Evolutionary conservation across 2,329 filamentous ascomycete genomes (phyloP), one percentile per base, ranked within the genome.

Genomic region (Aspergillus chevalieri): DNA sequence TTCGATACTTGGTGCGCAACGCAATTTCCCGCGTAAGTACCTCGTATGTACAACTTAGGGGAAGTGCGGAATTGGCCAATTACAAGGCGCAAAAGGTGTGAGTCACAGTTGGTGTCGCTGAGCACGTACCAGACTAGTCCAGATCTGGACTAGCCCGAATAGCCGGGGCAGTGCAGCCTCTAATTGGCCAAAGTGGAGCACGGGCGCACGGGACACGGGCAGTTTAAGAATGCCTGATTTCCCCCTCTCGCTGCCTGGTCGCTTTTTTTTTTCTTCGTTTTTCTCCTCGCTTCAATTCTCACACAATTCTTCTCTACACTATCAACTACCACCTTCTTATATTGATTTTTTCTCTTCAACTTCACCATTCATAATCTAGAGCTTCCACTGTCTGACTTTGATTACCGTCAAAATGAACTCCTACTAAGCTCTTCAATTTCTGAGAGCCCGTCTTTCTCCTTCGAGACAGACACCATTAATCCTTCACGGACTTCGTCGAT

Each of bases 381-480:
- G 30, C 17, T n/a, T 24, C 52, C 54, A 47, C 43, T 56, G 3
- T 10, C 51, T 59, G 53, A 60, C 51, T 47, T 55, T 57, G 48
- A 57, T 45, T 48, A 50, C 54, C 47, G 51, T 41, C 65, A 68
- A 59, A 59, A 75, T 74, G 70, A 67, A 56, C 56, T 58, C 65
- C 58, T 66, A 66, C 60, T 74, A 74, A 68, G 60, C 61, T 57
- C 57, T 52, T 53, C 56, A 50, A 58, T 52, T 56, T 55, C 53
- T 48, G 49, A 57, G 49, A 54, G 45, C 58, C 60, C 63, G 65
- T 70, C 66, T 69, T 64, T 67, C 64, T 66, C 56, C 41, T 52
- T 49, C 50, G 64, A 66, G 63, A 65, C 64, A 65, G 69, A 67
- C 70, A 74, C 54, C 48, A 73, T 74, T 66, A 58, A 63, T 68